These are phyloP conservation scores for Erysimum cheiranthoides DNA, from an alignment of 345 rosid genomes.

Conservation along the genomic window DNA sequence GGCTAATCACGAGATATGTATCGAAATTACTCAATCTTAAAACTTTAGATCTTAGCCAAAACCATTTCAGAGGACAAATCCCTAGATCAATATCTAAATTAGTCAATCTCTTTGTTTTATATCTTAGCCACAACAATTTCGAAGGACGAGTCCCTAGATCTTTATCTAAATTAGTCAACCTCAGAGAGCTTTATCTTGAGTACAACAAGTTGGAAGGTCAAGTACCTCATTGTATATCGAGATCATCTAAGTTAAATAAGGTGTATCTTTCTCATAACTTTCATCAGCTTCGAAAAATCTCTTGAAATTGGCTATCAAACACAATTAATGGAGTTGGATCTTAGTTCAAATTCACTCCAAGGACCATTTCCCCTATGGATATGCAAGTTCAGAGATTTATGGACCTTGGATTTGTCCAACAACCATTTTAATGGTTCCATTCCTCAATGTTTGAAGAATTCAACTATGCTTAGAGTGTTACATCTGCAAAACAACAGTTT, in stretches of 20 bases:
- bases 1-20: neutral
- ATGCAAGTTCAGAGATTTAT: neutral
- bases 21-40: neutral
- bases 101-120: too few species aligned
- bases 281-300: neutral
- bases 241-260: neutral
- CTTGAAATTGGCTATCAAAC: neutral
- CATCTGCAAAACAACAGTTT: neutral
- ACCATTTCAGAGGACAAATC: neutral
- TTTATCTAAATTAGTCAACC: too few species aligned
- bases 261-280: slow-evolving; percentile 12
- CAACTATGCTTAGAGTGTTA: fast-evolving
- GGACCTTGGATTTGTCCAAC: neutral
- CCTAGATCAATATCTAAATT: slow-evolving; percentile 7
- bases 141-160: too few species aligned
- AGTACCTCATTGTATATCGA: neutral
- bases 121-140: too few species aligned
- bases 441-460: neutral
- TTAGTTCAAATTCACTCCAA: slow-evolving; percentile 16
- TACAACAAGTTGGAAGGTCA: slow-evolving; percentile 45
- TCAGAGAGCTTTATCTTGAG: too few species aligned
- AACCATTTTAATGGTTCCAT: neutral
- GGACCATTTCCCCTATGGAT: slow-evolving; percentile 41
- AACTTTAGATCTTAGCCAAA: neutral
- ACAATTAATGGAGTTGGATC: neutral